Evolutionary conservation across 2,329 filamentous ascomycete species (phyloP).

Genomic region (Exutisphaerella laricina): DNA sequence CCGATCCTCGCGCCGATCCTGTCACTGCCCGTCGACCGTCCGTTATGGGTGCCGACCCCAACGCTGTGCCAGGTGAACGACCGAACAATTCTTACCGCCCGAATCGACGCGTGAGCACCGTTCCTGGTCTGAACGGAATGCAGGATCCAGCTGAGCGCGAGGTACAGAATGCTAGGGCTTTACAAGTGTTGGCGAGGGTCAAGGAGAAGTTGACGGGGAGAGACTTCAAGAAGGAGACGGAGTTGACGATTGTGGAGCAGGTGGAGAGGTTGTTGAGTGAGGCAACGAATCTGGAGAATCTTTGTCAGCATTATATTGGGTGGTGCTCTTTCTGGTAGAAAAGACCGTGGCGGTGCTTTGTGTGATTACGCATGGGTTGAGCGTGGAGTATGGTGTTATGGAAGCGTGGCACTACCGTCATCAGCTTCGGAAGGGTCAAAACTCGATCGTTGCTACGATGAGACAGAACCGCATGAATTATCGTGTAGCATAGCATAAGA

Average conservation of each 20-base stretch:
- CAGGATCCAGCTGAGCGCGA: slow-evolving; percentile 50
- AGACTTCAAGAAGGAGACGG: slow-evolving; percentile 82
- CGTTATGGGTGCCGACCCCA: slow-evolving; percentile 30
- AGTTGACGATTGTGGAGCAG: slow-evolving; percentile 78
- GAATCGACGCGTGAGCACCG: slow-evolving; percentile 25
- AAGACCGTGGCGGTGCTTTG: not conserved
- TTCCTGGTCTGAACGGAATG: slow-evolving; percentile 30
- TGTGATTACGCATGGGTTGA: not conserved
- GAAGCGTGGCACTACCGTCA: too few species aligned
- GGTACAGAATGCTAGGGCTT: slow-evolving; percentile 84
- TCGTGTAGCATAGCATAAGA: too few species aligned
- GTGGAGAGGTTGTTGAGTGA: slow-evolving; percentile 93
- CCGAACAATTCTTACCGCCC: slow-evolving; percentile 30
- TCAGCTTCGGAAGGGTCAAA: too few species aligned
- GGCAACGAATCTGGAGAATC: slow-evolving; percentile 92
- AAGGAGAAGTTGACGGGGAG: slow-evolving; percentile 92
- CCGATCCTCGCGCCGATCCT: slow-evolving; percentile 18
- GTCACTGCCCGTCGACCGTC: slow-evolving; percentile 27
- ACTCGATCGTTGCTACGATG: too few species aligned
- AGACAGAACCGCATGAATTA: too few species aligned
- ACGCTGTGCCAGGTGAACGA: slow-evolving; percentile 17
- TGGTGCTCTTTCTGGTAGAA: slow-evolving; percentile 94
- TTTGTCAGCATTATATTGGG: slow-evolving; percentile 98
- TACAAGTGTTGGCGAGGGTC: slow-evolving; percentile 87
- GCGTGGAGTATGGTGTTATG: not conserved